A percentile compares a stretch with the other conserved stretches of the same genome.
Evolutionary conservation across 345 rosid species (phyloP).

Genomic region (Euphorbia tirucalli): DNA sequence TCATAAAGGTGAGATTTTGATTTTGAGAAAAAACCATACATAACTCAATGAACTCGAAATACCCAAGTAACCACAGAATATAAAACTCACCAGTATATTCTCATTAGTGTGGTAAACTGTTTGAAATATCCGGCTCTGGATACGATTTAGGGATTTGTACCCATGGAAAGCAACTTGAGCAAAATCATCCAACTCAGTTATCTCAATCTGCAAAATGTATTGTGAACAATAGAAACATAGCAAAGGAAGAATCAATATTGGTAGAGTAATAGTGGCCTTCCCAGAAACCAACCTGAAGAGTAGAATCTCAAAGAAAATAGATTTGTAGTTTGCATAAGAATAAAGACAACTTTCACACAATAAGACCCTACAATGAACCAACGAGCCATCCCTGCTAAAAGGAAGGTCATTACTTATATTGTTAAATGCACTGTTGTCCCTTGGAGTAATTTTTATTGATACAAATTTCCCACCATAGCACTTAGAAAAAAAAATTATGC

Average conservation of each 20-base stretch:
- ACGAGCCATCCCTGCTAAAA: background rate
- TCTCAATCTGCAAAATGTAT: constrained; percentile 66
- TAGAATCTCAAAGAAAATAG: background rate
- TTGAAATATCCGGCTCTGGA: constrained; percentile 88
- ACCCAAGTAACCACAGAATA: constrained; percentile 10
- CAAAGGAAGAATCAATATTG: too few species aligned
- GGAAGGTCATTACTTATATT: too few species aligned
- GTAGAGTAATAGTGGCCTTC: constrained; percentile 4
- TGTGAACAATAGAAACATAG: constrained; percentile 13
- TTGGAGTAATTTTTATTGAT: background rate
- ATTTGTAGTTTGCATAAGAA: background rate
- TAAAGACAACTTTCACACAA: background rate
- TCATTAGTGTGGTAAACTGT: constrained; percentile 87
- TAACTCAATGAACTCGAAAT: background rate
- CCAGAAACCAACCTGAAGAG: background rate
- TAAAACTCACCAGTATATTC: constrained; percentile 75
- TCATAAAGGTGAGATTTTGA: background rate
- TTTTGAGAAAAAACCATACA: background rate
- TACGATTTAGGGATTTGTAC: constrained; percentile 85
- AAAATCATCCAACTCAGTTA: constrained; percentile 85
- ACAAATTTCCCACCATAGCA: background rate
- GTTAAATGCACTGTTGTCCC: background rate
- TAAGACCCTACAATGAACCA: background rate
- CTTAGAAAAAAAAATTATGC: too few species aligned
- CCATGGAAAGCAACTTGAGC: constrained; percentile 98